A percentile compares a stretch with the other conserved stretches of the same genome.
Evolutionary conservation across 139 green algal species (phyloP).

Genomic region (Chlamydomonas incerta): DNA sequence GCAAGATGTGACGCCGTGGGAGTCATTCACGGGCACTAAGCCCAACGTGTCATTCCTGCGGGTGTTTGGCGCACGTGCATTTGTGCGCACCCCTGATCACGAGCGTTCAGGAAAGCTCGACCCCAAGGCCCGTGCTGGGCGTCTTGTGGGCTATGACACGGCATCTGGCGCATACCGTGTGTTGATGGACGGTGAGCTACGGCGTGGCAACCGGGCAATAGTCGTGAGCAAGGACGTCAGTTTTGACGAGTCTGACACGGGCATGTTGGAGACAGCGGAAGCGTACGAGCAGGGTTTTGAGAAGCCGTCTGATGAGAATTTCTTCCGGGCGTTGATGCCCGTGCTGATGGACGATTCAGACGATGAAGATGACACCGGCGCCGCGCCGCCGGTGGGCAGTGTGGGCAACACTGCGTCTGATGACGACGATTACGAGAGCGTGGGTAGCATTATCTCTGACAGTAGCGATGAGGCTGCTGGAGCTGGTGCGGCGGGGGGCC

Average conservation of each 20-base stretch:
- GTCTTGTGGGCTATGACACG: constrained; percentile 3
- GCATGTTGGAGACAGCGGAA: too few species aligned
- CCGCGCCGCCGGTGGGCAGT: too few species aligned
- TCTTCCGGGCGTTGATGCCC: neutral
- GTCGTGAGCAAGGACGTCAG: neutral
- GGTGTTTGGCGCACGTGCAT: neutral
- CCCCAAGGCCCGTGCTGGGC: neutral
- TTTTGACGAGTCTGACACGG: too few species aligned
- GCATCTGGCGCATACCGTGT: neutral
- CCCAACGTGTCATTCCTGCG: neutral
- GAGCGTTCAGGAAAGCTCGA: neutral
- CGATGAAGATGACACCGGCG: neutral
- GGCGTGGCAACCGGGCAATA: neutral
- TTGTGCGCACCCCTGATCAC: neutral
- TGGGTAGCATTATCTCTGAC: neutral
- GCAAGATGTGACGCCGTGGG: neutral
- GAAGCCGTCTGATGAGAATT: neutral
- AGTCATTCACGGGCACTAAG: neutral
- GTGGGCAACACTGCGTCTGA: too few species aligned
- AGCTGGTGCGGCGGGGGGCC: too few species aligned
- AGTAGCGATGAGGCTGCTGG: neutral
- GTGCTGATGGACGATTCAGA: neutral
- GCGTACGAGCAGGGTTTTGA: too few species aligned
- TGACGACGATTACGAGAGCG: too few species aligned
- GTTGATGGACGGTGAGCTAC: neutral